These are phyloP conservation scores for Penicillium sp. DNA, from an alignment of 2,329 filamentous ascomycete genomes.

Conservation along the genomic window DNA sequence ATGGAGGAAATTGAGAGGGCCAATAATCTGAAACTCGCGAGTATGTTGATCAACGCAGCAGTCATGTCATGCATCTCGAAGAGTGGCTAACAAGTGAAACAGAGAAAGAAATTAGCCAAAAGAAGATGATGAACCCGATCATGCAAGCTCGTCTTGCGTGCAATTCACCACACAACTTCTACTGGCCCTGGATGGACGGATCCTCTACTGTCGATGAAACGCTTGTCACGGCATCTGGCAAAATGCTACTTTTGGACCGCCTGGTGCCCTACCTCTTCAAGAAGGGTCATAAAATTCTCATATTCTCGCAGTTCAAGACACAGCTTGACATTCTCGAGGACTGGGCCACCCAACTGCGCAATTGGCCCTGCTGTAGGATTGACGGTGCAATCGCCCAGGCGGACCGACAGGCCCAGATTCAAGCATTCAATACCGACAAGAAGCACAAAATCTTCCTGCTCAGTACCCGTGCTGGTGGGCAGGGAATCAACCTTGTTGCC, in stretches of 20 bases:
- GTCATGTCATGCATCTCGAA: not conserved
- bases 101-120: conserved; percentile 79
- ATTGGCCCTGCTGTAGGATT: conserved; percentile 80
- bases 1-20: conserved; percentile 60
- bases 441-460: conserved; percentile 74
- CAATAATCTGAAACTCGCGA: conserved; percentile 69
- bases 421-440: conserved; percentile 62
- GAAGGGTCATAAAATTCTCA: conserved; percentile 79
- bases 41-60: conserved; percentile 41
- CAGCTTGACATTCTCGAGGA: conserved; percentile 87
- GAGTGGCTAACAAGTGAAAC: conserved; percentile 26
- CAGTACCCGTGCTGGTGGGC: conserved; percentile 84
- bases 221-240: conserved; percentile 81
- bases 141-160: conserved; percentile 89
- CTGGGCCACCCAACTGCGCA: conserved; percentile 71
- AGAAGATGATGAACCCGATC: conserved; percentile 87
- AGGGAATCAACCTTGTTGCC: conserved; percentile 87
- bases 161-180: conserved; percentile 94
- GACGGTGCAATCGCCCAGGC: conserved; percentile 78
- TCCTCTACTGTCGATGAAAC: conserved; percentile 65
- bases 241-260: conserved; percentile 90
- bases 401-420: conserved; percentile 64
- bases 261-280: conserved; percentile 70
- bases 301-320: conserved; percentile 95
- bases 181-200: conserved; percentile 73